Base-by-base conservation (phyloP, 192 early-diverging fungal genomes). In the Linnemannia exigua region DNA sequence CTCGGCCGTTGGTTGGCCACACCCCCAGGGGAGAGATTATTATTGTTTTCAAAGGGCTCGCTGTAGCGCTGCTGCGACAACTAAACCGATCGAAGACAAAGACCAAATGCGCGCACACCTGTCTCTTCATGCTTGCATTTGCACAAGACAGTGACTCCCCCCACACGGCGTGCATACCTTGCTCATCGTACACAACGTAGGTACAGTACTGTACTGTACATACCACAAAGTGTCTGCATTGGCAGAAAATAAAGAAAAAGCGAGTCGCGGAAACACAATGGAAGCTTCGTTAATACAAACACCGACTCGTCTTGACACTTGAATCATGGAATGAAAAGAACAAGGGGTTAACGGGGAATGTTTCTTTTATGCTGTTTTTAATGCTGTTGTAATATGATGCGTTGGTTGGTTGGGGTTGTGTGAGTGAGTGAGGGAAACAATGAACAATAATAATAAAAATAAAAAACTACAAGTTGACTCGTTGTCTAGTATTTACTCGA, bases 401-500 rank as follows among this genome's bases (percentile, higher is more conserved):
- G 25, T n/a, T 54, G 52, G 7, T 8, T 54, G 52, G 11, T 25
- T 54, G 52, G 22, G n/a, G 22, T 54, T n/a, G 25, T 54, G 52
- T n/a, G 52, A 54, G n/a, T 54, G 52, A 25, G 52, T 54, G 44
- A 3, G 48, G 52, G 11, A 9, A 54, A 54, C 52, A 54, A 54
- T n/a, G n/a, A 52, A 52, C 20, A 54, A 36, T 67, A 67, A 37
- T 14, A 22, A 37, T 36, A 67, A 67, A 7, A 68, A 68, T 33
- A 68, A 68, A 68, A 5, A 68, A 36, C 28, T 68, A 68, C 67
- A 36, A 36, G 28, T 68, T 36, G 5, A 46, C 35, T 37, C 35
- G 70, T n/a, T n/a, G n/a, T n/a, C n/a, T n/a, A 46, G 28, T 51
- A 0, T 78, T 92, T 97, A 99, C 90, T 98, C 97, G 92, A 96